A percentile compares a stretch with the other conserved stretches of the same genome.
Evolutionary conservation across 2,329 filamentous ascomycete species (phyloP).

Genomic region (Cladobotryum mycophilum): DNA sequence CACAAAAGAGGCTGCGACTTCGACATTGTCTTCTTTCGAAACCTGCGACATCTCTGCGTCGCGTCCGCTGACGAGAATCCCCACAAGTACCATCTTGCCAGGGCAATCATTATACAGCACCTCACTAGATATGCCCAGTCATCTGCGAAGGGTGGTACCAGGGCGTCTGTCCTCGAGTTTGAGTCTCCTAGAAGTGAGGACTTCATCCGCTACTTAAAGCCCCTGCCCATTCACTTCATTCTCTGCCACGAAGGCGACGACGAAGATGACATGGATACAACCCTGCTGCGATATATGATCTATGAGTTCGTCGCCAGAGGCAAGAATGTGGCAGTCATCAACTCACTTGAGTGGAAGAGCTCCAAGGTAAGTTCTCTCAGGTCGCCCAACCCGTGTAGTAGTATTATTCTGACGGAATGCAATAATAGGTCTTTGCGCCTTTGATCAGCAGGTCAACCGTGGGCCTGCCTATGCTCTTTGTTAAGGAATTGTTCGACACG

Average conservation of each 20-base stretch:
- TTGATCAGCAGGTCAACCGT: slow-evolving; percentile 3
- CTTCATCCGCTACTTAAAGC: slow-evolving; percentile 50
- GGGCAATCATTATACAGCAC: slow-evolving; percentile 60
- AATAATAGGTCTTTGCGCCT: slow-evolving; percentile 6
- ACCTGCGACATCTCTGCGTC: slow-evolving; percentile 48
- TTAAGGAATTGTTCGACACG: background rate
- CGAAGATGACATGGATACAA: slow-evolving; percentile 14
- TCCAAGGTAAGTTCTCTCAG: slow-evolving; percentile 5
- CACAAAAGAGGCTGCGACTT: slow-evolving; percentile 62
- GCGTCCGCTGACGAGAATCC: slow-evolving; percentile 27
- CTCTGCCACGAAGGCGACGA: slow-evolving; percentile 59
- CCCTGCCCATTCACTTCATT: slow-evolving; percentile 56
- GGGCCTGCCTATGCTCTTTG: background rate
- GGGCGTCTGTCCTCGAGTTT: slow-evolving; percentile 34
- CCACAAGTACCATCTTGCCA: slow-evolving; percentile 54
- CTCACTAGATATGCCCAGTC: slow-evolving; percentile 26
- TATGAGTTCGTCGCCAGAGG: slow-evolving; percentile 48
- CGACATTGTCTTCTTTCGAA: slow-evolving; percentile 62
- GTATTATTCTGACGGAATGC: background rate
- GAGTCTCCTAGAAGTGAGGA: slow-evolving; percentile 37
- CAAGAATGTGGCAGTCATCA: slow-evolving; percentile 8
- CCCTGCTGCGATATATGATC: slow-evolving; percentile 36
- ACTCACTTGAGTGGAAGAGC: slow-evolving; percentile 8
- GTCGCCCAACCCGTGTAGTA: background rate
- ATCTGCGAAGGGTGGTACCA: slow-evolving; percentile 12